These are phyloP conservation scores for Cryptosporidium sp. DNA, from an alignment of 169 alveolate species.

Conservation along the genomic window DNA sequence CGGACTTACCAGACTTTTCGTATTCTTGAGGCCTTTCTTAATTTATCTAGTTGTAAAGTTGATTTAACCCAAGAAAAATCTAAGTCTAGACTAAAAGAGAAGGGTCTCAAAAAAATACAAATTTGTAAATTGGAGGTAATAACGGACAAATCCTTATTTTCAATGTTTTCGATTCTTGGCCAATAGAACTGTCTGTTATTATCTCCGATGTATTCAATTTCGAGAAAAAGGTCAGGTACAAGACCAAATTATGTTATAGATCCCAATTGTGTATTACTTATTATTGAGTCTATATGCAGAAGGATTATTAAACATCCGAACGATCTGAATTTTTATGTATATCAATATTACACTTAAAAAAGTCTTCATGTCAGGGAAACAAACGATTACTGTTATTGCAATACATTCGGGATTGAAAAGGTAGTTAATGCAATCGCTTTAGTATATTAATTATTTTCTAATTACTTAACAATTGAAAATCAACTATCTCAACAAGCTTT, in stretches of 20 bases:
- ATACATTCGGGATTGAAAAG: slow-evolving; percentile 60
- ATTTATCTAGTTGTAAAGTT: slow-evolving; percentile 21
- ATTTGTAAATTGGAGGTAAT: slow-evolving; percentile 42
- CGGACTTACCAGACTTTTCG: neutral
- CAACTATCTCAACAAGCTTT: slow-evolving; percentile 63
- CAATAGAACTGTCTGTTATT: slow-evolving; percentile 20
- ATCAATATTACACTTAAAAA: slow-evolving; percentile 50
- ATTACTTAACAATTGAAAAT: slow-evolving; percentile 61
- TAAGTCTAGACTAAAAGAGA: slow-evolving; percentile 31
- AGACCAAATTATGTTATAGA: slow-evolving; percentile 23
- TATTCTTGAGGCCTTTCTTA: slow-evolving; percentile 9
- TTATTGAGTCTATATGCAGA: slow-evolving; percentile 28
- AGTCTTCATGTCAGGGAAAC: slow-evolving; percentile 67
- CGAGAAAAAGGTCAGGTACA: slow-evolving; percentile 10
- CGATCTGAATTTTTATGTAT: slow-evolving; percentile 43
- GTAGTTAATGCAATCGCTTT: slow-evolving; percentile 42
- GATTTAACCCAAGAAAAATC: slow-evolving; percentile 30
- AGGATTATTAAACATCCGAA: slow-evolving; percentile 57
- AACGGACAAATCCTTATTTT: slow-evolving; percentile 23
- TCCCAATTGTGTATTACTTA: slow-evolving; percentile 32
- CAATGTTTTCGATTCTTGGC: slow-evolving; percentile 25
- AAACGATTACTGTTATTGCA: slow-evolving; percentile 52
- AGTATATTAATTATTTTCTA: slow-evolving; percentile 28
- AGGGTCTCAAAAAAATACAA: slow-evolving; percentile 55
- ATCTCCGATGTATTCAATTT: slow-evolving; percentile 11